Evolutionary conservation across 2,329 filamentous ascomycete species (phyloP).

Genomic region (Podosphaera fusca): DNA sequence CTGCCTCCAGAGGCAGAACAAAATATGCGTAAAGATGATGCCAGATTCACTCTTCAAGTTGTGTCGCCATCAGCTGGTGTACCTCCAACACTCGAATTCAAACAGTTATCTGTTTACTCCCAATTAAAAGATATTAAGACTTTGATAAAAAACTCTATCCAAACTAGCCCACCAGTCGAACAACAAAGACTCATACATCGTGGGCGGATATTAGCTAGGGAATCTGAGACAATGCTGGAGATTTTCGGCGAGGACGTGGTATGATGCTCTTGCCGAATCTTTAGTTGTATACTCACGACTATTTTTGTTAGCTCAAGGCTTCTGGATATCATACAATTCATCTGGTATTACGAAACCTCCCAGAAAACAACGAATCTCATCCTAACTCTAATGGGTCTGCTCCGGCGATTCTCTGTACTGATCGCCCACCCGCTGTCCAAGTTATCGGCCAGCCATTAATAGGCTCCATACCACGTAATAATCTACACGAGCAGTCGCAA

Average conservation of each 20-base stretch:
- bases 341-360: slow-evolving; percentile 24
- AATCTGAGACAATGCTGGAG: slow-evolving; percentile 30
- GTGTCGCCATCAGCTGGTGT: slow-evolving; percentile 34
- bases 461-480: slow-evolving; percentile 3
- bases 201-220: slow-evolving; percentile 30
- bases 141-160: slow-evolving; percentile 28
- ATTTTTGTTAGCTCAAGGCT: slow-evolving; percentile 19
- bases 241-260: slow-evolving; percentile 30
- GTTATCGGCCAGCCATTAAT: not conserved
- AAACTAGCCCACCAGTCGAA: slow-evolving; percentile 27
- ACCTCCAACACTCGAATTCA: slow-evolving; percentile 26
- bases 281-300: not conserved
- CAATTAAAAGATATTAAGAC: slow-evolving; percentile 34
- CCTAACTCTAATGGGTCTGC: not conserved
- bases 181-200: slow-evolving; percentile 37
- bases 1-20: not conserved
- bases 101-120: slow-evolving; percentile 24
- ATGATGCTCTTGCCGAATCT: slow-evolving; percentile 3
- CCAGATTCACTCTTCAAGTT: slow-evolving; percentile 29
- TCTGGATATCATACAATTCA: slow-evolving; percentile 29
- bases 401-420: not conserved
- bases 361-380: slow-evolving; percentile 4
- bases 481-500: slow-evolving; percentile 5
- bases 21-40: not conserved
- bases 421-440: not conserved